Conservation (phyloP, 768 basidiomycete species). For the Lentinula aciculospora region DNA sequence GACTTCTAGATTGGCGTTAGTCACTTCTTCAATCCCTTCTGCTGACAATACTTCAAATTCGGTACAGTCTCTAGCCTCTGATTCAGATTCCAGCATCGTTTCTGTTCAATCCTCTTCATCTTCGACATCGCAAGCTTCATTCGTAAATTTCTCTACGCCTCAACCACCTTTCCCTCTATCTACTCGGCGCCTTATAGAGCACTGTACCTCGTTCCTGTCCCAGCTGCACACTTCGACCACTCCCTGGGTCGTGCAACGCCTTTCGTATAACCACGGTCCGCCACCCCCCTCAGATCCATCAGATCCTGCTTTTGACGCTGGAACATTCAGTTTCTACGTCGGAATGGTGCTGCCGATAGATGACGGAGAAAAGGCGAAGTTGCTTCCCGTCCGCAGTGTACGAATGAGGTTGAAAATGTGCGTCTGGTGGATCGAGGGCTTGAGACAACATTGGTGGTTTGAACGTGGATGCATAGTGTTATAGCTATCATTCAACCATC, state of each 20-base stretch:
- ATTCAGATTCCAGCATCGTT: not conserved
- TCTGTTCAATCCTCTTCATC: not conserved
- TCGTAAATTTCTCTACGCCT: slow-evolving; percentile 17
- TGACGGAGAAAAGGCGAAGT: slow-evolving; percentile 81
- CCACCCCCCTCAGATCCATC: slow-evolving; percentile 38
- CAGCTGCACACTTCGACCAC: slow-evolving; percentile 66
- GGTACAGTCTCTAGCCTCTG: not conserved
- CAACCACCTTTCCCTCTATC: slow-evolving; percentile 5
- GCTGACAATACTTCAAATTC: not conserved
- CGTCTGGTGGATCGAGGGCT: slow-evolving; percentile 90
- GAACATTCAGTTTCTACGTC: slow-evolving; percentile 84
- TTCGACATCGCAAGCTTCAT: not conserved
- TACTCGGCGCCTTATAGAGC: slow-evolving; percentile 32
- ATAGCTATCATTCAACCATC: not conserved
- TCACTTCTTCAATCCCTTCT: not conserved
- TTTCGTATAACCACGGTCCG: slow-evolving; percentile 72
- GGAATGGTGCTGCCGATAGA: slow-evolving; percentile 88
- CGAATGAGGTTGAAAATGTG: slow-evolving; percentile 78
- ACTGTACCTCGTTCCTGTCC: slow-evolving; percentile 56
- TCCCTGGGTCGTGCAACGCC: slow-evolving; percentile 90
- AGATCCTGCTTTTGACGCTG: slow-evolving; percentile 37
- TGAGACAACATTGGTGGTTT: slow-evolving; percentile 50
- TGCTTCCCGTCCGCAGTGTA: slow-evolving; percentile 76
- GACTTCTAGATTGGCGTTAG: not conserved
- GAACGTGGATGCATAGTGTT: slow-evolving; percentile 9